phyloP scores from a whole-genome alignment of 352 stramenopile species.

The Phytopythium vexans region DNA sequence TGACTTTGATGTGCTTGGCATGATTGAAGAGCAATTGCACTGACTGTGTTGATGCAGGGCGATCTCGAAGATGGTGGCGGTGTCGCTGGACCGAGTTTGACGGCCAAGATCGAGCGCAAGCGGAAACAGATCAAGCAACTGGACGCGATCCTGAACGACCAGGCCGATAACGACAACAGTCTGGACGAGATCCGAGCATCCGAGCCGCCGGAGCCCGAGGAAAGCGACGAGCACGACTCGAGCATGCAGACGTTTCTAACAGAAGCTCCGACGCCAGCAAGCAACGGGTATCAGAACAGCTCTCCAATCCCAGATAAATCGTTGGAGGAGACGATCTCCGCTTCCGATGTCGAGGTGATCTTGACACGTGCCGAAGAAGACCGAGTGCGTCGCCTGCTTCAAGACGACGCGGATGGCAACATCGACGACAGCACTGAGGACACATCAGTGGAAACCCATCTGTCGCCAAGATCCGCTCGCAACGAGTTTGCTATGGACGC shows the following conservation, averaged over 20 bases:
- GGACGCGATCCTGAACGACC: constrained; percentile 56
- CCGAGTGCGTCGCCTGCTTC: constrained; percentile 34
- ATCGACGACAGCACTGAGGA: neutral
- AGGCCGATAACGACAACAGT: constrained; percentile 35
- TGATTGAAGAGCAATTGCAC: neutral
- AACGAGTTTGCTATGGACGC: constrained; percentile 44
- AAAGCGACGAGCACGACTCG: constrained; percentile 4
- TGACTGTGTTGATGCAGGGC: constrained; percentile 20
- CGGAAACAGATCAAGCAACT: constrained; percentile 62
- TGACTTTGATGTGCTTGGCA: neutral
- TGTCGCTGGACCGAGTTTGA: constrained; percentile 17
- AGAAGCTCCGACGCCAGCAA: too few species aligned
- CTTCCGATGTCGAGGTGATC: constrained; percentile 21
- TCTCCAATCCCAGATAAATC: neutral
- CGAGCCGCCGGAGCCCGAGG: neutral
- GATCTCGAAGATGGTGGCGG: constrained; percentile 38
- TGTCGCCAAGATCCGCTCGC: neutral
- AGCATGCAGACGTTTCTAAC: neutral
- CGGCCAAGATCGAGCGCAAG: constrained; percentile 70
- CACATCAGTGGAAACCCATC: neutral
- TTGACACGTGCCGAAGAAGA: constrained; percentile 56
- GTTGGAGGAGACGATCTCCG: neutral
- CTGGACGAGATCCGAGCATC: neutral
- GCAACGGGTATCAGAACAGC: too few species aligned
- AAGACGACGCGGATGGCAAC: constrained; percentile 6